Evolutionary conservation across 257 asterid genomes (phyloP).

Genomic region (Petunia axillaris): DNA sequence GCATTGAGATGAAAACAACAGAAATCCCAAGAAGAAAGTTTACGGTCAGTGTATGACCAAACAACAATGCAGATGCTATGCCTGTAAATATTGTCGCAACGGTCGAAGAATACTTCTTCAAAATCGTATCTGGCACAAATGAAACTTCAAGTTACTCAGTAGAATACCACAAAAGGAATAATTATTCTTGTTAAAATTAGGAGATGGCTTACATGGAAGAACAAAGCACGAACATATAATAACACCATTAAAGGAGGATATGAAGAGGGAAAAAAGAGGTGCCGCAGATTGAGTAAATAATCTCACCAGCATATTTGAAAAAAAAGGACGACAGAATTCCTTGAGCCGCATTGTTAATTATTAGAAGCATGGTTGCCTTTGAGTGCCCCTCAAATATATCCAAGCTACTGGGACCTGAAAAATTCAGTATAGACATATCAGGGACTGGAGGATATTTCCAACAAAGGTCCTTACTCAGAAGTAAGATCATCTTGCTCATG

Average conservation of each 20-base stretch:
- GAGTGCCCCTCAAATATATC: conserved; percentile 94
- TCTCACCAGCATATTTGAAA: conserved; percentile 98
- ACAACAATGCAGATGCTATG: conserved; percentile 89
- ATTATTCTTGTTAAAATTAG: not conserved
- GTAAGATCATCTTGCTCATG: not conserved
- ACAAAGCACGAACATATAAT: not conserved
- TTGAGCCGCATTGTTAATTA: conserved; percentile 98
- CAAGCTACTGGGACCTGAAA: conserved; percentile 86
- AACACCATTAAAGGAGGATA: conserved; percentile 5
- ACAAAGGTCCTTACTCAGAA: conserved; percentile 1
- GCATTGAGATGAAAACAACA: conserved; percentile 97
- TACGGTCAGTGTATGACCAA: conserved; percentile 91
- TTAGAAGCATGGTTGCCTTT: conserved; percentile 88
- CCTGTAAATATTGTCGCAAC: conserved; percentile 99
- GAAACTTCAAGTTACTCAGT: not conserved
- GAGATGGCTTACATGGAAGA: not conserved
- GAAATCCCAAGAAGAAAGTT: conserved; percentile 95
- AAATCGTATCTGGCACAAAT: conserved; percentile 61
- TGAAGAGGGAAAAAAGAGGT: not conserved
- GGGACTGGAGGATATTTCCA: conserved; percentile 8
- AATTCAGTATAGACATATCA: conserved; percentile 31
- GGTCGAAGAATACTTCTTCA: conserved; percentile 98
- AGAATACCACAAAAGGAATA: not conserved
- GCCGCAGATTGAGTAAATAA: conserved; percentile 17
- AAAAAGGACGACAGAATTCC: conserved; percentile 96